Percentiles rank a stretch among this genome's conserved stretches.
These are phyloP conservation scores for Botrytis medusae DNA, from an alignment of 2,329 filamentous ascomycete genomes.

Conservation along the genomic window DNA sequence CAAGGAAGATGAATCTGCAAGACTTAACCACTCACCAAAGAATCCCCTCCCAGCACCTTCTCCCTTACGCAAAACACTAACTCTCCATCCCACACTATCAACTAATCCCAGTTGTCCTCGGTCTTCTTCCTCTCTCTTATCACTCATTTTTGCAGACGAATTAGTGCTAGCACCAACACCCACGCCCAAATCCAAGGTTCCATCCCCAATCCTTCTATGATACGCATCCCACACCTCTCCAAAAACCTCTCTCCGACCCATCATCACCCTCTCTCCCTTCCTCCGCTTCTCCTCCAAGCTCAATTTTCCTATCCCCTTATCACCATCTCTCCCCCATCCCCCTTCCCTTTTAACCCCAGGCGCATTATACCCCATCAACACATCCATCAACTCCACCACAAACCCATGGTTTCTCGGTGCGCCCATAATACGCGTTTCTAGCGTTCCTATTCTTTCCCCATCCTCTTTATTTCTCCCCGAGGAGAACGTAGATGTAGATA, in stretches of 20 bases:
- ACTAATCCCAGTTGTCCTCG: neutral
- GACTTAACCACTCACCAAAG: neutral
- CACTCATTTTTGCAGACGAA: neutral
- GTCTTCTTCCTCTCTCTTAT: too few species aligned
- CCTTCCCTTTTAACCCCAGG: neutral
- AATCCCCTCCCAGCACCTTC: neutral
- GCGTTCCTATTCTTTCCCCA: neutral
- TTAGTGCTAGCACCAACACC: neutral
- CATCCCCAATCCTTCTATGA: neutral
- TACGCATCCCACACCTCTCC: neutral
- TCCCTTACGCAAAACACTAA: neutral
- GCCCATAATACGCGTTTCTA: neutral
- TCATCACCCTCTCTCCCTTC: neutral
- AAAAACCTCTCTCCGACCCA: neutral
- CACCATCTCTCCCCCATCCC: fast-evolving
- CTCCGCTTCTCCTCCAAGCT: neutral
- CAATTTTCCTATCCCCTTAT: fast-evolving
- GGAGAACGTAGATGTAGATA: too few species aligned
- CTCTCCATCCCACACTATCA: neutral
- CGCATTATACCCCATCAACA: neutral
- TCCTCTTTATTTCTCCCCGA: too few species aligned
- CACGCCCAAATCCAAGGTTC: neutral
- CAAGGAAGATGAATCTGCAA: neutral
- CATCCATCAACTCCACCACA: neutral
- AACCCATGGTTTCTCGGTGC: neutral